These are phyloP conservation scores for Tephrocybe sp. DNA, from an alignment of 768 basidiomycete species.

Conservation along the genomic window DNA sequence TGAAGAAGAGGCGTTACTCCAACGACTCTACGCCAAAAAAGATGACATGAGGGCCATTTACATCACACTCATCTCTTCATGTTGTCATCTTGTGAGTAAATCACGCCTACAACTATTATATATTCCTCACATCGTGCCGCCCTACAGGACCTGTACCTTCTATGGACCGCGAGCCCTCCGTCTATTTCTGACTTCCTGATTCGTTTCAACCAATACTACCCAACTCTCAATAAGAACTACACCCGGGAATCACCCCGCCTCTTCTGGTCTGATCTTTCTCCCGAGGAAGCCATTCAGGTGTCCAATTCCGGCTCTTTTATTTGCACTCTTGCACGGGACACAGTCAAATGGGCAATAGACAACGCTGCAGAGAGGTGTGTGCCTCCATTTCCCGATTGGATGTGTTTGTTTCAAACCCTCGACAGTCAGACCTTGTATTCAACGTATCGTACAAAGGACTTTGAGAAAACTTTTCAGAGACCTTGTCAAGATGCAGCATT, in stretches of 20 bases:
- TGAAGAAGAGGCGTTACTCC: slow-evolving; percentile 22
- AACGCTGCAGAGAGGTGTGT: slow-evolving; percentile 17
- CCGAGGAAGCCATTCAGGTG: slow-evolving; percentile 20
- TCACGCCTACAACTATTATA: neutral
- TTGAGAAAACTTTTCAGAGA: slow-evolving; percentile 16
- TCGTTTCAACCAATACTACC: slow-evolving; percentile 43
- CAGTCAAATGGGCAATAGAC: slow-evolving; percentile 23
- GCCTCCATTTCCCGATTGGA: no score
- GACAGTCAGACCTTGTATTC: slow-evolving; percentile 21
- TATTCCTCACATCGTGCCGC: neutral
- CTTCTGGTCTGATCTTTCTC: slow-evolving; percentile 27
- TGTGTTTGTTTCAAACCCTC: neutral
- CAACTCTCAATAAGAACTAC: slow-evolving; percentile 24
- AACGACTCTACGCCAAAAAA: slow-evolving; percentile 14
- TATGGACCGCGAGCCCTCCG: slow-evolving; percentile 26
- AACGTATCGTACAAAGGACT: slow-evolving; percentile 20
- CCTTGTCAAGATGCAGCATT: slow-evolving; percentile 17
- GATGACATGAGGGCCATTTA: slow-evolving; percentile 29
- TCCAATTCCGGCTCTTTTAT: neutral
- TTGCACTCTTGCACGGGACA: no score
- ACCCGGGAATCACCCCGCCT: slow-evolving; percentile 20
- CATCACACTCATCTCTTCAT: slow-evolving; percentile 27
- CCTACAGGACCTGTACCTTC: slow-evolving; percentile 32
- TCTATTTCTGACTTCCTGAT: slow-evolving; percentile 35
- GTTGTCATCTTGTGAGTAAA: slow-evolving; percentile 29